Base-by-base conservation (phyloP, 345 rosid species). In the Microthlaspi erraticum region DNA sequence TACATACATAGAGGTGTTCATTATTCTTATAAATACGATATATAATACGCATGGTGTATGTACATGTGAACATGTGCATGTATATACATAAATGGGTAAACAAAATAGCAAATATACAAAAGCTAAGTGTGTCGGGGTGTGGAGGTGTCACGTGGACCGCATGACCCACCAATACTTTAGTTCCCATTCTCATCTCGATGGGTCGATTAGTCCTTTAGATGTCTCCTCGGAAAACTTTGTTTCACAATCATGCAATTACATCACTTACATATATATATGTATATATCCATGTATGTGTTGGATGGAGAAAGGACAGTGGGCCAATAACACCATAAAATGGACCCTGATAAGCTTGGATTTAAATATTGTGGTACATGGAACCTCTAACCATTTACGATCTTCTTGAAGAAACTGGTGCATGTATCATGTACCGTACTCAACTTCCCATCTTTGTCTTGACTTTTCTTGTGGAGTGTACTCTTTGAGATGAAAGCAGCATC, bases 161-260 rank as follows among this genome's bases (percentile, higher is more conserved):
- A 68, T 75, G 79, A 75, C 74, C 79, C 74, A 75, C 79, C 70
- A 68, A 53, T 70, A 68, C 52, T n/a, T 46, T 55, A 46, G 64
- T 75, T 62, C 78, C 64, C 74, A 75, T 75, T 29, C 70, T 67
- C 68, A 54, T 48, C 39, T 53, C 42, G 9, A 73, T 56, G 65
- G 65, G 52, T 64, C 70, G 76, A 46, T 56, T 1, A 64, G 71
- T 67, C 68, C 62, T 66, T 48, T 39, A 55, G 39, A 64, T 64
- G 77, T 73, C 72, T 73, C 72, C 26, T 31, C 42, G 50, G 48
- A 64, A 70, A 64, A n/a, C n/a, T 52, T 18, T n/a, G 39, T 48
- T n/a, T 64, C 76, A 72, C 50, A 26, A 64, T 64, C 70, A 54
- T 44, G 36, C n/a, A 43, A 63, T 53, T 34, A 29, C 62, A 54